Conservation (phyloP, 2,329 filamentous ascomycete genomes). For the Penicillium digitatum region DNA sequence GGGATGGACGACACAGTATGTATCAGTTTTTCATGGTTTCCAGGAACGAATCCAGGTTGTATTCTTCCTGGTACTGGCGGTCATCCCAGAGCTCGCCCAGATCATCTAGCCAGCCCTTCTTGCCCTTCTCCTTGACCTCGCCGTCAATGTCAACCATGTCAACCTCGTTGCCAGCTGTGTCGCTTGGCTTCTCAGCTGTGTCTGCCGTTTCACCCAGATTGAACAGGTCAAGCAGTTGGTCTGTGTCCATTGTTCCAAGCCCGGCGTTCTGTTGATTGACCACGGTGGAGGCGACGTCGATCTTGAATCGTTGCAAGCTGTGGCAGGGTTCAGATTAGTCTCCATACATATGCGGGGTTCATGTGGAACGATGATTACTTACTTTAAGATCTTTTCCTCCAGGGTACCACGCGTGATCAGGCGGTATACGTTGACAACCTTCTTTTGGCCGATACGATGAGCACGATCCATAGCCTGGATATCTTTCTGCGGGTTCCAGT, state of each 20-base stretch:
- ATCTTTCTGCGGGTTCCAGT: constrained; percentile 99
- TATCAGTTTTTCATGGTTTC: constrained; percentile 73
- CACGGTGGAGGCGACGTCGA: constrained; percentile 94
- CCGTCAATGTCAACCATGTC: constrained; percentile 94
- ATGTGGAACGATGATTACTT: constrained; percentile 35
- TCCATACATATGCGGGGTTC: neutral
- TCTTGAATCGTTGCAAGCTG: constrained; percentile 97
- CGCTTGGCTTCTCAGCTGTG: constrained; percentile 56
- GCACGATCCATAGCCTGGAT: constrained; percentile 98
- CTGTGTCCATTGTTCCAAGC: constrained; percentile 92
- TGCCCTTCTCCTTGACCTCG: constrained; percentile 87
- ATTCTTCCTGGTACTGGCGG: constrained; percentile 95
- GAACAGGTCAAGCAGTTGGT: constrained; percentile 95
- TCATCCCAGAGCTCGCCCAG: constrained; percentile 96
- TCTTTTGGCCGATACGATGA: constrained; percentile 98
- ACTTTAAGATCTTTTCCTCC: constrained; percentile 94
- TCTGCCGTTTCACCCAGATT: constrained; percentile 71
- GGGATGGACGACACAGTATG: neutral
- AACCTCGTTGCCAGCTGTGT: constrained; percentile 51
- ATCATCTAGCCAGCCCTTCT: constrained; percentile 95
- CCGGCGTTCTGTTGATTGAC: constrained; percentile 99
- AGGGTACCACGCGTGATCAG: constrained; percentile 92
- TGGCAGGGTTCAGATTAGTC: constrained; percentile 16
- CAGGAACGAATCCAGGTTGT: constrained; percentile 91
- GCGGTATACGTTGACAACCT: constrained; percentile 98